Evolutionary conservation across 495 filamentous ascomycete species (phyloP), one percentile per base, ranked within the genome.

Genomic region (Sporormia fimetaria): DNA sequence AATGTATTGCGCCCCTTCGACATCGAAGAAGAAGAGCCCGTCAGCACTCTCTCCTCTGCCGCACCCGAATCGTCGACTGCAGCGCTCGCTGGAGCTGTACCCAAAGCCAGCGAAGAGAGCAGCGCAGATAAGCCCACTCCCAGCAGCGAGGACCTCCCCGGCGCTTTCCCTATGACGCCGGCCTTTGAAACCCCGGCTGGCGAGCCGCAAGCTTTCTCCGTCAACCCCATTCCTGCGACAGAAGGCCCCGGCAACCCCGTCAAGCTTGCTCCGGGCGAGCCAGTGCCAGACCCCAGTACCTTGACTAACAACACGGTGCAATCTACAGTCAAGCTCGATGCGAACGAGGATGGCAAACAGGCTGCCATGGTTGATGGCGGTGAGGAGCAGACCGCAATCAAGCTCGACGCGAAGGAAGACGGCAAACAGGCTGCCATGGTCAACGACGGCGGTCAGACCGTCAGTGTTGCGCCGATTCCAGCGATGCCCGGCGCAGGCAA

Each of bases 151-250:
- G 31, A 65, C 31, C 39, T 83, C 17, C 88, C 87, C 6, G 88
- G 87, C 26, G 68, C 71, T 17, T 94, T 88, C 58, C 84, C 84
- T 6, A 73, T 79, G 48, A 88, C 83, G 0, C 83, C 85, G n/a
- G 65, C 57, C 27, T 14, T 26, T 10, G 76, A 81, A 47, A 88
- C 83, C 0, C 83, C 86, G n/a, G 68, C 58, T 27, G 62, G 53
- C 43, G 73, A 76, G 50, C 60, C 63, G 5, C 23, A 51, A 23
- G 17, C 36, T 3, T 56, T 58, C 36, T 44, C 44, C 26, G 39
- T 58, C 23, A 58, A 57, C 31, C 54, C 56, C 4, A 40, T 57
- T 32, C 49, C 49, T 4, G 53, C 54, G 1, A 51, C 56, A 14
- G 42, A 44, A 10, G 45, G 49, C 11, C 44, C 49, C 6, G 73